These are phyloP conservation scores for Eucalyptus pumila DNA, from an alignment of 345 rosid genomes.

Conservation along the genomic window DNA sequence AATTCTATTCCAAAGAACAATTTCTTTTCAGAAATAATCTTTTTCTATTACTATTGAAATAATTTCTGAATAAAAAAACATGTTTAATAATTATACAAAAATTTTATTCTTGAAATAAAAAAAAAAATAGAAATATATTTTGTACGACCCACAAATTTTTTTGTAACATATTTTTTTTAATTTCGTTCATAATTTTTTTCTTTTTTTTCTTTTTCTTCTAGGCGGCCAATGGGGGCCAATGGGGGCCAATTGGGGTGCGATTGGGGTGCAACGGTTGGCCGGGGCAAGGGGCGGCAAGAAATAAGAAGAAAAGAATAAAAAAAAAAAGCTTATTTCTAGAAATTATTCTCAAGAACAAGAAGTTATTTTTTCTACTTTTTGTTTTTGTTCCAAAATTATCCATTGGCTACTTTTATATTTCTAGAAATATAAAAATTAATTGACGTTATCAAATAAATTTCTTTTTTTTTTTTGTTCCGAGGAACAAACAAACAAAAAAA, in stretches of 20 bases:
- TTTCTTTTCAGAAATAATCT: fast-evolving
- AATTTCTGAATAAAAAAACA: fast-evolving
- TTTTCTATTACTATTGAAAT: fast-evolving
- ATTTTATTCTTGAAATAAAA: fast-evolving
- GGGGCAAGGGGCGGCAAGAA: fast-evolving
- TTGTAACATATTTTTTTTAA: fast-evolving
- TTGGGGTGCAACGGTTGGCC: fast-evolving
- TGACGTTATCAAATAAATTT: no score
- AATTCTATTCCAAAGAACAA: fast-evolving
- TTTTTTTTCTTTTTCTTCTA: no score
- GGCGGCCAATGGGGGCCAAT: fast-evolving
- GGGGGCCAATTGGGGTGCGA: no score
- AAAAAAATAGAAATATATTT: no score
- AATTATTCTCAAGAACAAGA: fast-evolving
- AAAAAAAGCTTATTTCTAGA: fast-evolving
- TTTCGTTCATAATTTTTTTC: no score
- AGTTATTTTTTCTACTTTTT: no score
- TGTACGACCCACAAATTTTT: fast-evolving
- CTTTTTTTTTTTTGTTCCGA: fast-evolving
- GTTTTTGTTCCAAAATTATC: fast-evolving
- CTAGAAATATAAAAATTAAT: no score
- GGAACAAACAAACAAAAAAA: fast-evolving
- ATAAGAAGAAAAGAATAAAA: no score
- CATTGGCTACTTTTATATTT: no score
- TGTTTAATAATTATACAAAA: fast-evolving